These are phyloP conservation scores for Sungouiozyma intestinalis DNA, from an alignment of 805 yeast genomes.

Conservation along the genomic window DNA sequence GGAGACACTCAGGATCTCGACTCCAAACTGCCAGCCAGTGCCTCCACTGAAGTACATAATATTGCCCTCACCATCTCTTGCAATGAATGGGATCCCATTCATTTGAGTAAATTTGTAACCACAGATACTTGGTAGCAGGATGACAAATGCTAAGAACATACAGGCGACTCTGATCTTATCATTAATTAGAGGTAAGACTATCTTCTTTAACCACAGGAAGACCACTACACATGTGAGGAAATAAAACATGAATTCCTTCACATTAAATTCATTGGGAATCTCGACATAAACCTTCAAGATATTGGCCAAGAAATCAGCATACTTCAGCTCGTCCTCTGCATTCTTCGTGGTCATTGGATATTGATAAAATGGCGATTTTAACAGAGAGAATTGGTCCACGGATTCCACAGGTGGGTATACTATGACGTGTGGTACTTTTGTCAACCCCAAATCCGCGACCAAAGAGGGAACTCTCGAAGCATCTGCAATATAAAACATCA, in stretches of 20 bases:
- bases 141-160: slow-evolving; percentile 31
- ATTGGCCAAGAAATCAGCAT: slow-evolving; percentile 45
- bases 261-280: slow-evolving; percentile 36
- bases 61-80: slow-evolving; percentile 39
- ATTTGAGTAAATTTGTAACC: slow-evolving; percentile 60
- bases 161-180: slow-evolving; percentile 15
- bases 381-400: slow-evolving; percentile 21
- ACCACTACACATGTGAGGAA: slow-evolving; percentile 36
- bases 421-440: slow-evolving; percentile 58
- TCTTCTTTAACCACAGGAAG: slow-evolving; percentile 41
- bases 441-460: slow-evolving; percentile 34
- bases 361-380: slow-evolving; percentile 29
- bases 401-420: slow-evolving; percentile 34
- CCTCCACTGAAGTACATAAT: slow-evolving; percentile 57
- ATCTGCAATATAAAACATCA: slow-evolving; percentile 44
- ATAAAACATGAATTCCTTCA: slow-evolving; percentile 34
- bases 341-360: slow-evolving; percentile 24
- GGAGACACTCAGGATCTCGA: slow-evolving; percentile 48
- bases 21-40: slow-evolving; percentile 56
- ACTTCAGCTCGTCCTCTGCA: slow-evolving; percentile 33
- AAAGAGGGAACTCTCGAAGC: slow-evolving; percentile 34
- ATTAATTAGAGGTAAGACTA: slow-evolving; percentile 28
- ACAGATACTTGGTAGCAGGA: slow-evolving; percentile 37
- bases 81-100: slow-evolving; percentile 52
- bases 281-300: slow-evolving; percentile 35